Conservation (phyloP, 441 rosid genomes). For the Erysimum cheiri region DNA sequence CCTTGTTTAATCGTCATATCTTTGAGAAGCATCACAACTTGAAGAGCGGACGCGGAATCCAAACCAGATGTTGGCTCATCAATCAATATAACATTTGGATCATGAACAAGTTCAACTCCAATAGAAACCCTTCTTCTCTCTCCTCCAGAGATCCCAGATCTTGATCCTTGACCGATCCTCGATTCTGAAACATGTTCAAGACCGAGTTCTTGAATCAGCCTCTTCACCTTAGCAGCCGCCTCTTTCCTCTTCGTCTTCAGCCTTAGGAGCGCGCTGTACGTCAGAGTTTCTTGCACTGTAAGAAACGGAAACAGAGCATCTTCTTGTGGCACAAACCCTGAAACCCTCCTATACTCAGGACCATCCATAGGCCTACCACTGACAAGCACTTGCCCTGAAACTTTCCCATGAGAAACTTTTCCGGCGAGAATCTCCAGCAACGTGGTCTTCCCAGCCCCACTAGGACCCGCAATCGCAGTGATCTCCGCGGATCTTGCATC, state of each 20-base stretch:
- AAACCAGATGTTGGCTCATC: conserved; percentile 96
- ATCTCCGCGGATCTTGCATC: conserved; percentile 73
- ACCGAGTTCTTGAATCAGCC: conserved; percentile 70
- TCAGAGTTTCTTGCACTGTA: conserved; percentile 81
- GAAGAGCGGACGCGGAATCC: conserved; percentile 91
- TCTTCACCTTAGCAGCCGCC: conserved; percentile 57
- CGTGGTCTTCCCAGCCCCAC: conserved; percentile 93
- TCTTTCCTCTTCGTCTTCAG: conserved; percentile 58
- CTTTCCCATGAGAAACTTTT: conserved; percentile 49
- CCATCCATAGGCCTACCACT: conserved; percentile 65
- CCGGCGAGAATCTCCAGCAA: conserved; percentile 88
- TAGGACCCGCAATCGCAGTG: conserved; percentile 82
- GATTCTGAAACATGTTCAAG: conserved; percentile 61
- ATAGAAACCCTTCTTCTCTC: conserved; percentile 88
- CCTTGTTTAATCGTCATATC: conserved; percentile 68
- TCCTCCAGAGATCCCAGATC: conserved; percentile 81
- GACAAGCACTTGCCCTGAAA: conserved; percentile 71
- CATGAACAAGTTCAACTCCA: conserved; percentile 90
- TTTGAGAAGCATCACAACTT: conserved; percentile 65
- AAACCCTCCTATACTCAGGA: conserved; percentile 59
- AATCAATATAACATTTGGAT: conserved; percentile 74
- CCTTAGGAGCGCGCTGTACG: conserved; percentile 82
- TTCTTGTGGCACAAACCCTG: conserved; percentile 87
- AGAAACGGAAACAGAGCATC: conserved; percentile 84
- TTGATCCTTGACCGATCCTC: conserved; percentile 67